phyloP scores from a whole-genome alignment of 495 filamentous ascomycete genomes.

The Podospora anserina region DNA sequence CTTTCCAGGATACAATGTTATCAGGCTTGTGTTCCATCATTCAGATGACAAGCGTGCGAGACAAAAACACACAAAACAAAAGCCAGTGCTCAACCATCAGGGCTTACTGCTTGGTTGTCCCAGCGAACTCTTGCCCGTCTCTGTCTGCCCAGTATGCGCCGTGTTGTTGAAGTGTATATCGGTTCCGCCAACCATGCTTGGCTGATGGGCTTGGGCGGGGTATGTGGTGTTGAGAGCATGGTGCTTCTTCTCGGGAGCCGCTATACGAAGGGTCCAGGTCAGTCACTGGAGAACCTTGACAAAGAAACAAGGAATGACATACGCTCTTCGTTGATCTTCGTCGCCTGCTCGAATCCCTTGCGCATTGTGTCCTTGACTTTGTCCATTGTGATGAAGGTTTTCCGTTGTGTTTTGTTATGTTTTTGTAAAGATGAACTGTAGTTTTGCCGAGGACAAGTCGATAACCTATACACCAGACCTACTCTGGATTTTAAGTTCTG shows the following conservation, averaged over 20 bases:
- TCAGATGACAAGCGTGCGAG: background rate
- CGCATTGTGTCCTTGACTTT: slow-evolving; percentile 13
- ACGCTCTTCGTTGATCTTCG: slow-evolving; percentile 16
- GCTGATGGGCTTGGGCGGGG: slow-evolving; percentile 17
- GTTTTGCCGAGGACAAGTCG: background rate
- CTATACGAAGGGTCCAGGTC: background rate
- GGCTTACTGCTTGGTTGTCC: slow-evolving; percentile 14
- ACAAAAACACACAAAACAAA: background rate
- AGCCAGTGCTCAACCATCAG: background rate
- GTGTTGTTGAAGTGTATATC: slow-evolving; percentile 7
- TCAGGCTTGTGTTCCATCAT: background rate
- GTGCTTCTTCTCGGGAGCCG: slow-evolving; percentile 7
- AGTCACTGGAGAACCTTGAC: background rate
- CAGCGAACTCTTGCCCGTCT: slow-evolving; percentile 6
- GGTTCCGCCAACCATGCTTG: slow-evolving; percentile 14
- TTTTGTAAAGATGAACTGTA: background rate
- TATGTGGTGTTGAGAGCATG: slow-evolving; percentile 12
- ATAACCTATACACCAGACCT: background rate
- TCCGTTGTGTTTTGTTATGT: background rate
- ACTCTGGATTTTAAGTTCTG: background rate
- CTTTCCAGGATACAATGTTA: background rate
- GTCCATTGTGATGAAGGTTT: slow-evolving; percentile 10
- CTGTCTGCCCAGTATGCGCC: background rate
- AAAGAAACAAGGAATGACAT: background rate
- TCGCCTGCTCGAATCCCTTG: slow-evolving; percentile 20